A percentile compares a stretch with the other conserved stretches of the same genome.
phyloP scores from a whole-genome alignment of 2,329 filamentous ascomycete species.

The Ophiocordyceps polyrhachis-furcata region DNA sequence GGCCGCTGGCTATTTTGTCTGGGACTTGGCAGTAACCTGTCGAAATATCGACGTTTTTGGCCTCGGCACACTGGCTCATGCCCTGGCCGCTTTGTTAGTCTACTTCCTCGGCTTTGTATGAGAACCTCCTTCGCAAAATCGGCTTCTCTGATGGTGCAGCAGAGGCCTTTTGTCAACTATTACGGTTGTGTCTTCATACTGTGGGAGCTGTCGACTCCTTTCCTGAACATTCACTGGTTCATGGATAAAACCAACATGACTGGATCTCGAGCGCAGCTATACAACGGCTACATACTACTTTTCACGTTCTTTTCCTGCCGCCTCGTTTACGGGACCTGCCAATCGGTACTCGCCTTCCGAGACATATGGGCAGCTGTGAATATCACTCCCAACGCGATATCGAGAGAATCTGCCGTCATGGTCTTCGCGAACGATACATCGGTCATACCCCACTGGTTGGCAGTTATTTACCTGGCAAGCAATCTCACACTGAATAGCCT shows the following conservation, averaged over 20 bases:
- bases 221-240: conserved; percentile 84
- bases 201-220: conserved; percentile 72
- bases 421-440: conserved; percentile 28
- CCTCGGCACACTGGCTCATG: conserved; percentile 59
- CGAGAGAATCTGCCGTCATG: conserved; percentile 10
- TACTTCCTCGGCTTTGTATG: conserved; percentile 67
- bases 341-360: conserved; percentile 48
- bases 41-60: conserved; percentile 55
- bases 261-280: conserved; percentile 51
- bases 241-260: conserved; percentile 74
- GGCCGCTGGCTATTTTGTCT: conserved; percentile 67
- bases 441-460: conserved; percentile 51
- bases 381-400: conserved; percentile 17
- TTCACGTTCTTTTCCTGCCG: conserved; percentile 59
- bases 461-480: conserved; percentile 44
- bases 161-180: conserved; percentile 74
- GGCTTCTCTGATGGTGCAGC: conserved; percentile 3
- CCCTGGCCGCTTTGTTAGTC: conserved; percentile 52
- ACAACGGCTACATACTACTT: conserved; percentile 59
- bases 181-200: conserved; percentile 68
- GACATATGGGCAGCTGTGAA: conserved; percentile 42
- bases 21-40: conserved; percentile 57
- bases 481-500: conserved; percentile 57
- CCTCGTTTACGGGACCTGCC: conserved; percentile 59
- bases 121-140: conserved; percentile 5